Evolutionary conservation across 2,329 filamentous ascomycete genomes (phyloP).

Genomic region (Lanzia echinophila): DNA sequence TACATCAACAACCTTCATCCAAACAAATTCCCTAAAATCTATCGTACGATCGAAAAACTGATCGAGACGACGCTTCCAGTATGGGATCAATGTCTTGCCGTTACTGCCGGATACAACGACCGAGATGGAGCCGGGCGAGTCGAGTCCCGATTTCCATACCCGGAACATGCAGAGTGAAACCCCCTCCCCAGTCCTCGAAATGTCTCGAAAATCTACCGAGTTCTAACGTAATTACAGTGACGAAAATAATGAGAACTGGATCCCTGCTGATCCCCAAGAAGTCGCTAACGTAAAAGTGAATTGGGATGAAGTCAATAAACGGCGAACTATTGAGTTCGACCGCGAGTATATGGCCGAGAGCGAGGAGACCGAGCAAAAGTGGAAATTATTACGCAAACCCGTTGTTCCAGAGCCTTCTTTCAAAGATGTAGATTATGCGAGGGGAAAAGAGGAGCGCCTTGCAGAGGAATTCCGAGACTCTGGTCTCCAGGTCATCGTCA

Average conservation of each 20-base stretch:
- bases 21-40: conserved; percentile 29
- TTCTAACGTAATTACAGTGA: conserved; percentile 16
- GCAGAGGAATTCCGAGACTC: conserved; percentile 10
- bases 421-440: background rate
- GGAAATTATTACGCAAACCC: background rate
- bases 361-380: background rate
- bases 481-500: conserved; percentile 56
- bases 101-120: background rate
- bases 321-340: conserved; percentile 12
- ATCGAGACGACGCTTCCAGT: conserved; percentile 31
- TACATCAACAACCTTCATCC: conserved; percentile 44
- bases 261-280: conserved; percentile 16
- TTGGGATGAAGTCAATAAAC: conserved; percentile 11
- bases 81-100: conserved; percentile 29
- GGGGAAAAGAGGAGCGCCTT: conserved; percentile 1
- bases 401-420: background rate
- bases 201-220: too few species aligned
- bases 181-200: conserved; percentile 8
- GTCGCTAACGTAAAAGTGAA: conserved; percentile 27
- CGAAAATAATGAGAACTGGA: background rate
- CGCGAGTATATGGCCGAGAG: background rate
- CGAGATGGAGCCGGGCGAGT: background rate
- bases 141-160: background rate
- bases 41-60: conserved; percentile 33
- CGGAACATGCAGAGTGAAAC: background rate